Evolutionary conservation across 441 rosid genomes (phyloP).

Genomic region (Euphorbia celastroides): DNA sequence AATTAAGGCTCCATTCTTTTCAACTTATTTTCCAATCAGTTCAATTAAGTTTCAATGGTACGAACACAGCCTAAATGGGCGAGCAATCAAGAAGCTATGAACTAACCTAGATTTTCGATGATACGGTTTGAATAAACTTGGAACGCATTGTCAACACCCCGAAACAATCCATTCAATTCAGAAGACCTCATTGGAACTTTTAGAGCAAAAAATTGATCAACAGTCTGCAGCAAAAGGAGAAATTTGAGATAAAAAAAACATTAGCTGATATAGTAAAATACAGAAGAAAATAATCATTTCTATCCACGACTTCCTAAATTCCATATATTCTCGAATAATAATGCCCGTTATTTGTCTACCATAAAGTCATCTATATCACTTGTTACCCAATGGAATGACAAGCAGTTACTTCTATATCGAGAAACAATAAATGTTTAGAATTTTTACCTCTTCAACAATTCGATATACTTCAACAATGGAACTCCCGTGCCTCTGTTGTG

Average conservation of each 20-base stretch:
- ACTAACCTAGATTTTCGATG: constrained; percentile 75
- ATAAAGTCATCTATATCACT: background rate
- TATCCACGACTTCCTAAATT: background rate
- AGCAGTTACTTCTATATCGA: background rate
- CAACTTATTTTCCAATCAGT: no score
- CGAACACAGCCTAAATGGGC: no score
- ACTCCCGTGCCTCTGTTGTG: constrained; percentile 93
- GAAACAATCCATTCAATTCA: constrained; percentile 67
- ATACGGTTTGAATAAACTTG: constrained; percentile 85
- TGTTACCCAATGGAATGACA: background rate
- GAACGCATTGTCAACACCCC: constrained; percentile 93
- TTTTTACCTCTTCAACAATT: constrained; percentile 90
- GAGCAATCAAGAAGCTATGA: constrained; percentile 17
- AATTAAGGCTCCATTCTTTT: no score
- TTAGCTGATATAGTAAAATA: background rate
- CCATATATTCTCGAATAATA: constrained; percentile 5
- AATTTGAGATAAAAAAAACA: constrained; percentile 14
- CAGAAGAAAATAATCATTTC: background rate
- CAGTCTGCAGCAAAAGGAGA: constrained; percentile 69
- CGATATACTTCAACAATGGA: constrained; percentile 95
- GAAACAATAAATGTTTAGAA: background rate
- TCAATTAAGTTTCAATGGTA: no score
- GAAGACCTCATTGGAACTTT: constrained; percentile 87
- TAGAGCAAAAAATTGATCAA: constrained; percentile 86
- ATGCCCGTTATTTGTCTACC: background rate